These are phyloP conservation scores for Lodderomyces pseudojiufengensis DNA, from an alignment of 1,139 yeast genomes.

Conservation along the genomic window DNA sequence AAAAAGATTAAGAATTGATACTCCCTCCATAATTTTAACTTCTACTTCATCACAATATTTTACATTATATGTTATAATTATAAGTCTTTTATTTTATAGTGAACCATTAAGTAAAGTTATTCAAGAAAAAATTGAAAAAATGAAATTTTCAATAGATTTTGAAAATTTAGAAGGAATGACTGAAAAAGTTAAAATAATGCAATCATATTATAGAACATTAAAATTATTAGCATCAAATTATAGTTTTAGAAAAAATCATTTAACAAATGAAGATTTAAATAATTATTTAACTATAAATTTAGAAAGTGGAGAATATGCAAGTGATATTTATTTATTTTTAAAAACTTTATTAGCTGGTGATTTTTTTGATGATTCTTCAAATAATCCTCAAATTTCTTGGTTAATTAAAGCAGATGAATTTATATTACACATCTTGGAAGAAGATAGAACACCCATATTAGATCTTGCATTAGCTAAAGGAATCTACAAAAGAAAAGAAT, in stretches of 20 bases:
- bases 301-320: constrained; percentile 26
- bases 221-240: constrained; percentile 30
- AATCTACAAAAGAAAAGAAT: constrained; percentile 44
- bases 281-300: constrained; percentile 28
- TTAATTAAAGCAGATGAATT: constrained; percentile 53
- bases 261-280: constrained; percentile 37
- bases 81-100: constrained; percentile 36
- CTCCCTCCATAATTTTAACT: constrained; percentile 37
- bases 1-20: constrained; percentile 31
- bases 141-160: constrained; percentile 42
- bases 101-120: constrained; percentile 40
- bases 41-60: constrained; percentile 45
- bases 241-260: constrained; percentile 31
- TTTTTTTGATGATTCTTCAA: constrained; percentile 16
- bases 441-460: constrained; percentile 39
- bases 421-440: constrained; percentile 42
- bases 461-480: constrained; percentile 41
- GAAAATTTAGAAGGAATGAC: constrained; percentile 34
- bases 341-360: constrained; percentile 41
- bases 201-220: constrained; percentile 23
- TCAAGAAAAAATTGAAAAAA: constrained; percentile 35
- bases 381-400: constrained; percentile 40
- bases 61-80: constrained; percentile 33
- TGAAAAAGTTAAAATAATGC: constrained; percentile 26
- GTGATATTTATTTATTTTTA: constrained; percentile 38